A percentile compares a stretch with the other conserved stretches of the same genome.
phyloP scores from a whole-genome alignment of 805 yeast species.

The Cyberlindnera galapagoensis region DNA sequence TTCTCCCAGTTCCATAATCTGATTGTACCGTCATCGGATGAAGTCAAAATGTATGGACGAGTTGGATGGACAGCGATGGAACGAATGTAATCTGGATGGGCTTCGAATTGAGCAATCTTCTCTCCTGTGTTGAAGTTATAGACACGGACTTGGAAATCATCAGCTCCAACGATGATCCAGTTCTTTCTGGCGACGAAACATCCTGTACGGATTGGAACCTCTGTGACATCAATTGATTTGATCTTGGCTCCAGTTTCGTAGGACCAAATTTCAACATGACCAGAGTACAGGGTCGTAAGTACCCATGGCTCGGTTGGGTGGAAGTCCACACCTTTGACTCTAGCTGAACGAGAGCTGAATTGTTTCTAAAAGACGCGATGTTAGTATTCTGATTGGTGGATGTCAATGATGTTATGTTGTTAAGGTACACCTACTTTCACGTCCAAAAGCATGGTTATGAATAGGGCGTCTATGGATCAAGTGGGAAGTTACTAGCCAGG shows the following conservation, averaged over 20 bases:
- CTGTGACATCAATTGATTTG: constrained; percentile 90
- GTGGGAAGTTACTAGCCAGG: too few relatives aligned
- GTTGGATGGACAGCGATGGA: constrained; percentile 91
- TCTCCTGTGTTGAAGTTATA: constrained; percentile 95
- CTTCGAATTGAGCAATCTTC: constrained; percentile 91
- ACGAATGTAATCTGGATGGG: constrained; percentile 96
- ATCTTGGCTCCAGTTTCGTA: constrained; percentile 81
- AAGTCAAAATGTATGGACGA: constrained; percentile 81
- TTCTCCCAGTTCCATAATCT: constrained; percentile 98
- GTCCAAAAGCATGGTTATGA: constrained; percentile 23
- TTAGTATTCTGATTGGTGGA: constrained; percentile 1
- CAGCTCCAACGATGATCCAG: constrained; percentile 95
- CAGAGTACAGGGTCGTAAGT: constrained; percentile 83
- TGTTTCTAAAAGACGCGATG: constrained; percentile 45
- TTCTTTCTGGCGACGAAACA: constrained; percentile 91
- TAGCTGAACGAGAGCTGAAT: constrained; percentile 86
- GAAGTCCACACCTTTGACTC: constrained; percentile 96
- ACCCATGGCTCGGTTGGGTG: constrained; percentile 99
- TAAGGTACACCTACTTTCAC: constrained; percentile 17
- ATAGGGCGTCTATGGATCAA: too few relatives aligned
- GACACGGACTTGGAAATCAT: constrained; percentile 90
- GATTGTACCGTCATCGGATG: constrained; percentile 86
- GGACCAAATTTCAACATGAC: constrained; percentile 86
- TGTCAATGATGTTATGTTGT: not conserved
- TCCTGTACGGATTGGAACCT: constrained; percentile 94